phyloP scores from a whole-genome alignment of 176 grass and related monocot genomes.

The Oryza rufipogon region DNA sequence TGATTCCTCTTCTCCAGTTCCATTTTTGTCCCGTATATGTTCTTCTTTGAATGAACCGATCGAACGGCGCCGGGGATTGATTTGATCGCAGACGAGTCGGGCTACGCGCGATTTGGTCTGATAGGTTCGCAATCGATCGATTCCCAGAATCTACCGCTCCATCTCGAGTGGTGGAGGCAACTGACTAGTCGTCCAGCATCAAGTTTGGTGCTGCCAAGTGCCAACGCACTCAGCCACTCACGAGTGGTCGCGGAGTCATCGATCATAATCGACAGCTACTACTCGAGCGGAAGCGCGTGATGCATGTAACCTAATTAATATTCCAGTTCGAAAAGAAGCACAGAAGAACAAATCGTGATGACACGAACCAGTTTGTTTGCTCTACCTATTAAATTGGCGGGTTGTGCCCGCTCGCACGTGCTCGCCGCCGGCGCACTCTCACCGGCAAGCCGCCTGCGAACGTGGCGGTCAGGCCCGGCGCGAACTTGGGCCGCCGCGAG shows the following conservation, averaged over 20 bases:
- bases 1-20: background rate
- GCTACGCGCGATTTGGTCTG: background rate
- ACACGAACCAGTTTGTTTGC: conserved; percentile 37
- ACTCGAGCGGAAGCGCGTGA: conserved; percentile 37
- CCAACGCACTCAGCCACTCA: conserved; percentile 38
- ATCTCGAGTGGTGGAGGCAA: conserved; percentile 32
- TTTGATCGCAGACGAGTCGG: background rate
- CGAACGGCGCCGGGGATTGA: background rate
- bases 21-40: background rate
- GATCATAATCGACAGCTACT: conserved; percentile 35
- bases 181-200: conserved; percentile 11
- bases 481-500: conserved; percentile 57
- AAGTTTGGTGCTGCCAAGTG: conserved; percentile 33
- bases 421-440: conserved; percentile 56
- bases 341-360: conserved; percentile 28
- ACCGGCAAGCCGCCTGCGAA: conserved; percentile 74
- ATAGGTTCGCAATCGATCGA: conserved; percentile 15
- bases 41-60: background rate
- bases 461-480: conserved; percentile 75
- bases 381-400: conserved; percentile 30
- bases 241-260: conserved; percentile 34
- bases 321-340: conserved; percentile 25
- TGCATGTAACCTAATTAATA: conserved; percentile 33
- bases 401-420: conserved; percentile 15
- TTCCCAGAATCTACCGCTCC: conserved; percentile 9